Conservation (phyloP, 108 stramenopile genomes). For the Chaetoceros muelleri region DNA sequence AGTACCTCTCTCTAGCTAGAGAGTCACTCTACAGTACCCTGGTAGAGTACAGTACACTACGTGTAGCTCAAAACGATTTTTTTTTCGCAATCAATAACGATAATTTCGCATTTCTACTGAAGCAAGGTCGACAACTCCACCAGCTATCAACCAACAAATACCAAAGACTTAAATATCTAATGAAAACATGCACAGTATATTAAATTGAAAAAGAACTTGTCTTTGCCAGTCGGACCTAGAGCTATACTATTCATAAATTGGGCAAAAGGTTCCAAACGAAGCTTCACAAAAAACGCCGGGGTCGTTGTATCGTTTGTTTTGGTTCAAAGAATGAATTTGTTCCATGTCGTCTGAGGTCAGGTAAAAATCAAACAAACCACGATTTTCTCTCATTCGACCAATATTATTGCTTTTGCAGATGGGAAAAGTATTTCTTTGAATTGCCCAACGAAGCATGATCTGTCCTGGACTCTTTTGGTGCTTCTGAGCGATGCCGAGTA, state of each 20-base stretch:
- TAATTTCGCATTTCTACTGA: no score
- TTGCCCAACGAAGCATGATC: slow-evolving; percentile 81
- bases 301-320: slow-evolving; percentile 85
- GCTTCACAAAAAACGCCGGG: slow-evolving; percentile 80
- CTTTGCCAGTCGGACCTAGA: no score
- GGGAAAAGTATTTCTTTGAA: slow-evolving; percentile 72
- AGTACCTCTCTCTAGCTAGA: no score
- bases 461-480: slow-evolving; percentile 76
- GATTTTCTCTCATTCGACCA: slow-evolving; percentile 70
- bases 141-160: no score
- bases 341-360: slow-evolving; percentile 65
- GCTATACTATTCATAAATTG: slow-evolving; percentile 67
- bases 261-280: slow-evolving; percentile 82
- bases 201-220: no score
- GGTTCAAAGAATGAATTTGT: slow-evolving; percentile 57
- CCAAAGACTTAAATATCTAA: no score
- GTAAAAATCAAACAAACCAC: slow-evolving; percentile 66
- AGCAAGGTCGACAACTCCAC: no score
- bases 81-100: no score
- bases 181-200: no score
- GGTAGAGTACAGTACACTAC: no score
- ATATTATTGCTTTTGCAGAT: slow-evolving; percentile 64
- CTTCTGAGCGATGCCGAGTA: slow-evolving; percentile 44
- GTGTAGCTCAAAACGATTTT: no score
- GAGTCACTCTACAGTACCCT: no score